phyloP scores from a whole-genome alignment of 495 filamentous ascomycete species.

The Talaromyces ruber region DNA sequence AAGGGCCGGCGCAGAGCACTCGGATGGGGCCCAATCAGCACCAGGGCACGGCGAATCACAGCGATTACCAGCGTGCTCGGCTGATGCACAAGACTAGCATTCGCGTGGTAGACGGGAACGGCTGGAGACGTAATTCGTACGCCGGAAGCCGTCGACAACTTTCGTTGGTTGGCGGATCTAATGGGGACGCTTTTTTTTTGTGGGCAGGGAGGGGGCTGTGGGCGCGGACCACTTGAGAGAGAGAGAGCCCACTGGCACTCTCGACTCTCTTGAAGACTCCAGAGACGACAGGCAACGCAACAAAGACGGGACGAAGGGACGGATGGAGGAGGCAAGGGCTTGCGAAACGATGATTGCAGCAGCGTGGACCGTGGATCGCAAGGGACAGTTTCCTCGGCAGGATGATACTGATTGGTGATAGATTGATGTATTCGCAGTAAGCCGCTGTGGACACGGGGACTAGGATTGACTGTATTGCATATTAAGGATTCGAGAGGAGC shows the following conservation, averaged over 20 bases:
- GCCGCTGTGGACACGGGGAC: not conserved
- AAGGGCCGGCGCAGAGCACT: not conserved
- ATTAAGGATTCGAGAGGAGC: not conserved
- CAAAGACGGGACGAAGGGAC: constrained; percentile 7
- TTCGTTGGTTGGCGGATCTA: constrained; percentile 1
- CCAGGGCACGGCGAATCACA: constrained; percentile 7
- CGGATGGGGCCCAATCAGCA: constrained; percentile 5
- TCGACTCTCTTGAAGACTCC: not conserved
- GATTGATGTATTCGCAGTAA: not conserved
- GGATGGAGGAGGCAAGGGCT: constrained; percentile 1
- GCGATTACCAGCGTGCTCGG: constrained; percentile 6
- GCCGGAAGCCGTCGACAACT: constrained; percentile 3
- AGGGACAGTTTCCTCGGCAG: constrained; percentile 7
- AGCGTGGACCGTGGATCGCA: constrained; percentile 4
- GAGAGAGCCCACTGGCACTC: not conserved
- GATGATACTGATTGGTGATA: constrained; percentile 10
- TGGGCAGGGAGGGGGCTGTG: not conserved
- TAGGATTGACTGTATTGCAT: not conserved
- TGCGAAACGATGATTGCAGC: constrained; percentile 4
- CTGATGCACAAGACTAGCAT: constrained; percentile 9
- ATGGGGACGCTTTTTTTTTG: not conserved
- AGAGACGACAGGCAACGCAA: constrained; percentile 7
- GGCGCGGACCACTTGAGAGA: constrained; percentile 4
- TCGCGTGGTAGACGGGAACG: constrained; percentile 9
- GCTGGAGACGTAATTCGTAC: constrained; percentile 7